Evolutionary conservation across 306 rosid genomes (phyloP).

Genomic region (Malus sieversii): DNA sequence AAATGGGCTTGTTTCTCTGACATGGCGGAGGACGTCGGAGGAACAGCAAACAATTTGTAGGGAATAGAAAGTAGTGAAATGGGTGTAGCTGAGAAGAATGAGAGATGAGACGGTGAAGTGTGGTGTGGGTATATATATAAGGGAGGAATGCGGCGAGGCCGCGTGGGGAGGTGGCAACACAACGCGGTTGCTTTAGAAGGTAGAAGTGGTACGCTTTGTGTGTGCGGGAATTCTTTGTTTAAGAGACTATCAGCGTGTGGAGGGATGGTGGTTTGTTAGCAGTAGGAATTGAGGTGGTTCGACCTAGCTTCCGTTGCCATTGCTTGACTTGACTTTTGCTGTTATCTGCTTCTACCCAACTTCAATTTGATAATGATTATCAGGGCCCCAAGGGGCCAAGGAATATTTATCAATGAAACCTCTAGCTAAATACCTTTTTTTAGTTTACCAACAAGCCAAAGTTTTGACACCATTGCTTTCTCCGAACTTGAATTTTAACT

Average conservation of each 20-base stretch:
- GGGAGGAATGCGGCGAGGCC: neutral
- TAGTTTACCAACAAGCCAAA: too few relatives aligned
- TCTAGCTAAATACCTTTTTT: too few relatives aligned
- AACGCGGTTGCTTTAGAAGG: conserved; percentile 20
- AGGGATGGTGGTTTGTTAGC: neutral
- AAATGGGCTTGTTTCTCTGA: conserved; percentile 36
- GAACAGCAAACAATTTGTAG: neutral
- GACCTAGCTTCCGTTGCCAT: neutral
- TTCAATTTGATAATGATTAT: neutral
- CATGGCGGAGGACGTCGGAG: conserved; percentile 15
- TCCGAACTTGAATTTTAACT: too few relatives aligned
- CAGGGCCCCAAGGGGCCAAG: neutral
- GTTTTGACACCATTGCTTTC: too few relatives aligned
- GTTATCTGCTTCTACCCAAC: neutral
- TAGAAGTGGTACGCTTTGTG: neutral
- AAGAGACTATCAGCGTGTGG: neutral
- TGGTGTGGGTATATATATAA: conserved; percentile 1
- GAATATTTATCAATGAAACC: neutral
- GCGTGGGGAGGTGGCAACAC: neutral
- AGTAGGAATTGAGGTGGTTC: neutral
- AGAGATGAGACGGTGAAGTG: neutral
- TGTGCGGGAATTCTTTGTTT: neutral
- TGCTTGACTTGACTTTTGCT: neutral
- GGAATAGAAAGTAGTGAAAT: neutral
- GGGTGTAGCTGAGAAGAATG: neutral